Percentiles rank a stretch among this genome's conserved stretches.
phyloP scores from a whole-genome alignment of 78 protist genomes.

The Reticulomyxa filosa region DNA sequence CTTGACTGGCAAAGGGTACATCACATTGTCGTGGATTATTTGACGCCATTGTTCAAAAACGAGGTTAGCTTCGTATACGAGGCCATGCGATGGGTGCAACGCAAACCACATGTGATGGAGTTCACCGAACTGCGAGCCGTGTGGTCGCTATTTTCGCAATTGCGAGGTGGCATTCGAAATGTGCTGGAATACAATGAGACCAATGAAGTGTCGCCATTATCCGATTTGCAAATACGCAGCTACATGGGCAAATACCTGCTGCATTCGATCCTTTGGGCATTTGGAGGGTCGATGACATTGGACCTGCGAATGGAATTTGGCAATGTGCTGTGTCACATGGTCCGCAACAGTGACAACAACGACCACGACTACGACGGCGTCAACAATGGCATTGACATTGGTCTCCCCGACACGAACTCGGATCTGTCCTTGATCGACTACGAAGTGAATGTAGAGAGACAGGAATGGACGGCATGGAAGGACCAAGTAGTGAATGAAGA shows the following conservation, averaged over 20 bases:
- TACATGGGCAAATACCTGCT: slow-evolving; percentile 28
- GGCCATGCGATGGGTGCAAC: slow-evolving; percentile 28
- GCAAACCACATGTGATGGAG: slow-evolving; percentile 59
- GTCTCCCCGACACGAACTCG: background rate
- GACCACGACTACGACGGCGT: too few species aligned
- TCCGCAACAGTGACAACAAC: too few species aligned
- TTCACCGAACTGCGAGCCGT: slow-evolving; percentile 36
- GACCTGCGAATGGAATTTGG: slow-evolving; percentile 38
- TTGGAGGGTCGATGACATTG: slow-evolving; percentile 47
- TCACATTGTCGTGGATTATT: background rate
- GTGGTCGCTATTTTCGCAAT: slow-evolving; percentile 37
- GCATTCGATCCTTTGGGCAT: slow-evolving; percentile 64
- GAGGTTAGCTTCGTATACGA: slow-evolving; percentile 26
- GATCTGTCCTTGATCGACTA: slow-evolving; percentile 37
- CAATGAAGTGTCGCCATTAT: slow-evolving; percentile 56
- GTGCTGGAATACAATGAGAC: slow-evolving; percentile 45
- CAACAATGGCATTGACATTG: background rate
- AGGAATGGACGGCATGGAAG: slow-evolving; percentile 63
- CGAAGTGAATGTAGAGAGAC: slow-evolving; percentile 37
- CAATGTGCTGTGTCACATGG: background rate
- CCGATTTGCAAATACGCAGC: background rate
- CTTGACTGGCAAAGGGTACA: slow-evolving; percentile 9
- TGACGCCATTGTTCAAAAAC: slow-evolving; percentile 2
- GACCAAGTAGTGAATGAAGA: slow-evolving; percentile 7
- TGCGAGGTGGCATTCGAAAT: slow-evolving; percentile 28